Conservation (phyloP, 768 basidiomycete species). For the Hericium erinaceus region DNA sequence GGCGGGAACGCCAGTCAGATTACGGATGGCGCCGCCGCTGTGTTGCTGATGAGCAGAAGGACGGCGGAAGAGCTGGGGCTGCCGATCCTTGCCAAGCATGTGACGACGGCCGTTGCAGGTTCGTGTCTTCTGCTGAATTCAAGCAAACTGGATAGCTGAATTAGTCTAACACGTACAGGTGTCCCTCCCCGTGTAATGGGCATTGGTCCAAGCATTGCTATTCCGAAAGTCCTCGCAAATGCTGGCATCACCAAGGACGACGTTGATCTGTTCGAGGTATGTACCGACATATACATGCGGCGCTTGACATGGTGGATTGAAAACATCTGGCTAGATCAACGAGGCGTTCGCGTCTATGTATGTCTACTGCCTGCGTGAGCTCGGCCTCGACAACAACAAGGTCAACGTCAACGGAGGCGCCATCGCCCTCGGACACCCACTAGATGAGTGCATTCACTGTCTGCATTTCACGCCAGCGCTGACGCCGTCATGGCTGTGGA, state of each 20-base stretch:
- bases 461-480: constrained; percentile 5
- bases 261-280: constrained; percentile 74
- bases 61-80: constrained; percentile 74
- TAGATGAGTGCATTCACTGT: constrained; percentile 46
- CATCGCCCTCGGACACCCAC: constrained; percentile 76
- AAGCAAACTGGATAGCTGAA: neutral
- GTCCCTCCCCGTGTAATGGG: constrained; percentile 82
- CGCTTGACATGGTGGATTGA: neutral
- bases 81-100: constrained; percentile 65
- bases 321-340: constrained; percentile 55
- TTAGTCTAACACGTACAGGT: constrained; percentile 27
- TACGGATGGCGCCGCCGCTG: constrained; percentile 77
- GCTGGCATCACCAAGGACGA: constrained; percentile 58
- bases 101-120: constrained; percentile 66
- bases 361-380: constrained; percentile 59
- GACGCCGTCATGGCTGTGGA: constrained; percentile 12
- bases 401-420: constrained; percentile 89
- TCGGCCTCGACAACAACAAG: constrained; percentile 53
- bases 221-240: constrained; percentile 64
- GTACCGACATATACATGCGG: neutral
- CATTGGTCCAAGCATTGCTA: constrained; percentile 76
- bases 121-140: constrained; percentile 9
- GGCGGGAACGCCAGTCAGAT: constrained; percentile 84
- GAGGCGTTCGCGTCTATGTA: constrained; percentile 87
- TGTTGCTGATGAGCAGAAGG: constrained; percentile 69